Conservation (phyloP, 345 rosid species). For the Fremontodendron californicum region DNA sequence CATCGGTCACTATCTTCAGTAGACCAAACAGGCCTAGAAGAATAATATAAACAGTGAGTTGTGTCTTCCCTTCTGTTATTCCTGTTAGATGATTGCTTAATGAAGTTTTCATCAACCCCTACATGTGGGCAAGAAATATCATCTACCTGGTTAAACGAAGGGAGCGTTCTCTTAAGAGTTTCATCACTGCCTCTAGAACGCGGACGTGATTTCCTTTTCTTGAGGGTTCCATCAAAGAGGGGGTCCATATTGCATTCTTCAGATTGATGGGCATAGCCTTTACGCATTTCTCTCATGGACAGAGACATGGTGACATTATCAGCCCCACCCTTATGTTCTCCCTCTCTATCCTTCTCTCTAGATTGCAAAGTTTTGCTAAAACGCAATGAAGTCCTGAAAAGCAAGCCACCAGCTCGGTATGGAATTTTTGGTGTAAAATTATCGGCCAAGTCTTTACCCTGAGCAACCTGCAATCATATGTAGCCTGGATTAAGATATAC, state of each 20-base stretch:
- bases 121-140: slow-evolving; percentile 2
- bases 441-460: slow-evolving; percentile 2
- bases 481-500: slow-evolving; percentile 1
- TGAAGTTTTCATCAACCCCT: slow-evolving; percentile 12
- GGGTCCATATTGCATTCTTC: slow-evolving; percentile 16
- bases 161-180: slow-evolving; percentile 6
- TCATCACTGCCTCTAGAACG: slow-evolving; percentile 7
- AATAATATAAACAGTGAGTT: slow-evolving; percentile 10
- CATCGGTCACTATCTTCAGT: slow-evolving; percentile 27
- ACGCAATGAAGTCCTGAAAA: not conserved
- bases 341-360: not conserved
- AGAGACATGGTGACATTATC: not conserved
- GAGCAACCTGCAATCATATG: slow-evolving; percentile 23
- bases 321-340: not conserved
- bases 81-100: not conserved
- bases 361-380: not conserved
- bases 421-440: not conserved
- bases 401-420: not conserved
- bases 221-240: slow-evolving; percentile 15
- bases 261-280: slow-evolving; percentile 7
- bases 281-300: not conserved
- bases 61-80: slow-evolving; percentile 6
- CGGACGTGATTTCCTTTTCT: slow-evolving; percentile 18
- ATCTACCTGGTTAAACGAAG: slow-evolving; percentile 12
- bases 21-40: slow-evolving; percentile 17